Evolutionary conservation across 768 basidiomycete species (phyloP).

Genomic region (Leccinum disarticulatum): DNA sequence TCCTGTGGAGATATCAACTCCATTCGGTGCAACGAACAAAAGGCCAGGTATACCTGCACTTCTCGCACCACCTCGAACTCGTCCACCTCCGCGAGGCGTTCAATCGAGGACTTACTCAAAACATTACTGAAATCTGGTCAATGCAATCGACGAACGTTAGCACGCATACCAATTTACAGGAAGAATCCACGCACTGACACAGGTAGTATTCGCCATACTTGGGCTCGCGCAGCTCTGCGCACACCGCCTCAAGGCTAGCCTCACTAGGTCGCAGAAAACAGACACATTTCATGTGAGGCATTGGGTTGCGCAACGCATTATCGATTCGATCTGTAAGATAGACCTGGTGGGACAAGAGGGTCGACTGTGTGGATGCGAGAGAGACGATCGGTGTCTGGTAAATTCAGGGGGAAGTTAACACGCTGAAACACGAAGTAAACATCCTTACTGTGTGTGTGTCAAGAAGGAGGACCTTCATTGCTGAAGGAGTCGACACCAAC

Average conservation of each 20-base stretch:
- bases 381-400: constrained; percentile 93
- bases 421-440: neutral
- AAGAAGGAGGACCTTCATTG: constrained; percentile 95
- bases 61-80: constrained; percentile 96
- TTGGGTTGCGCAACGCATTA: constrained; percentile 85
- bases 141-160: constrained; percentile 14
- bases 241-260: constrained; percentile 79
- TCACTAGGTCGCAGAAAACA: constrained; percentile 87
- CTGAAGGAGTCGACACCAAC: constrained; percentile 77
- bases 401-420: constrained; percentile 8
- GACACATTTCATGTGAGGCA: constrained; percentile 97
- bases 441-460: constrained; percentile 86
- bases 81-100: constrained; percentile 90
- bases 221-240: constrained; percentile 82
- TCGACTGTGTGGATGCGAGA: constrained; percentile 90
- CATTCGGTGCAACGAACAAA: neutral
- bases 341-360: constrained; percentile 90
- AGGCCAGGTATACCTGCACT: constrained; percentile 68
- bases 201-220: constrained; percentile 98
- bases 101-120: constrained; percentile 85
- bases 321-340: constrained; percentile 98
- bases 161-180: constrained; percentile 14
- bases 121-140: constrained; percentile 90
- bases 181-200: constrained; percentile 87
- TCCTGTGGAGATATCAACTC: constrained; percentile 53